phyloP scores from a whole-genome alignment of 345 rosid species.

The Kernera saxatilis region DNA sequence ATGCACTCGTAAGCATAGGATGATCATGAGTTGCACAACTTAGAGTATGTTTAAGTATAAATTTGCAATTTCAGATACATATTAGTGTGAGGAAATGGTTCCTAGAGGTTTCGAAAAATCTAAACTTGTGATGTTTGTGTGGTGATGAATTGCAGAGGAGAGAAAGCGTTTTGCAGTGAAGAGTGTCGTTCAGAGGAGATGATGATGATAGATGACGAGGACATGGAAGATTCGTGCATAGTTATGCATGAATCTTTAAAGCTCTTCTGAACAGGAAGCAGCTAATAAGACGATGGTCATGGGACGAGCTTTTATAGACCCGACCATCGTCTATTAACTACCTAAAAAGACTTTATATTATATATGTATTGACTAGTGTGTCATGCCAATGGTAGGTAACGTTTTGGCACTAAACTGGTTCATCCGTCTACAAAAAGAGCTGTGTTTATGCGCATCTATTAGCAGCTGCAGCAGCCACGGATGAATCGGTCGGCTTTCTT shows the following conservation, averaged over 20 bases:
- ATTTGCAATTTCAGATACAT: background rate
- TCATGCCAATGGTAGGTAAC: constrained; percentile 27
- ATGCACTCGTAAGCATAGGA: background rate
- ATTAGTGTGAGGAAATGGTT: background rate
- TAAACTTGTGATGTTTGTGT: constrained; percentile 9
- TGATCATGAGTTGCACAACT: background rate
- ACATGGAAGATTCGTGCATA: constrained; percentile 27
- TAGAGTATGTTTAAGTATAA: background rate
- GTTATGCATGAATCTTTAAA: constrained; percentile 17
- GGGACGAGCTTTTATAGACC: constrained; percentile 39
- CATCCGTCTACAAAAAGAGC: constrained; percentile 59
- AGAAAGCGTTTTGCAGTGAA: constrained; percentile 74
- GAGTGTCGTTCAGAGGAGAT: constrained; percentile 67
- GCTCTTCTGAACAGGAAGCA: constrained; percentile 20
- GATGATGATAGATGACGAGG: constrained; percentile 51
- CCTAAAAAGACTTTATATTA: constrained; percentile 21
- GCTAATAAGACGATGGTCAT: constrained; percentile 12
- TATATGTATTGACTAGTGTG: constrained; percentile 26
- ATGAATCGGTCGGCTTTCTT: background rate
- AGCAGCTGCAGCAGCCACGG: constrained; percentile 51
- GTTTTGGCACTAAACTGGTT: constrained; percentile 22
- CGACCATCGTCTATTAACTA: constrained; percentile 16
- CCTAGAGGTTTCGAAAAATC: background rate
- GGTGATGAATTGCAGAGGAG: constrained; percentile 56
- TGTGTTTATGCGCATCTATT: constrained; percentile 48